Evolutionary conservation across 768 basidiomycete species (phyloP), one percentile per base, ranked within the genome.

Genomic region (Suillus ampliporus): DNA sequence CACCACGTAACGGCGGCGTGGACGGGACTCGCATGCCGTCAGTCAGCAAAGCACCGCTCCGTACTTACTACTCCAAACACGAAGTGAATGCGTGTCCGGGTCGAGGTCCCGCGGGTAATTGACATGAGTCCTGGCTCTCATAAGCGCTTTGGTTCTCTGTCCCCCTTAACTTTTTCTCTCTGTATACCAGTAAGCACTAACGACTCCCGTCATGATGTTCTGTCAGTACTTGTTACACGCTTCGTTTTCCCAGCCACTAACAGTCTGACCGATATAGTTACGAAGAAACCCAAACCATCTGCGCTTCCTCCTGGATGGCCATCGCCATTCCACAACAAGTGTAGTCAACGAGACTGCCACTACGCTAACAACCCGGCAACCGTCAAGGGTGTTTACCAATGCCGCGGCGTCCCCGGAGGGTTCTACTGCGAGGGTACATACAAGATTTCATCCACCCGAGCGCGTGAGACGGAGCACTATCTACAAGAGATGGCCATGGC

Each of bases 301-400:
- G 63, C 69, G 2, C 67, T 74, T 5, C 77, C 76, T 1, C 61
- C 72, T 3, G 69, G 68, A 43, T 78, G 78, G 78, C 77, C 77
- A 21, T 78, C 78, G 10, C 69, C 69, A 10, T 77, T 68, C 59
- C 78, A 79, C 57, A 75, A 77, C 67, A 79, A 75, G 59, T 78
- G 77, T 40, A 72, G 71, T 54, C 70, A 76, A 46, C 71, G 44
- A 46, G 72, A 69, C n/a, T 78, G 77, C 57, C 69, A 64, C 46
- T 72, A 66, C 46, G 66, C 77, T 0, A 78, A 78, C 37, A 64
- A 10, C 37, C 77, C 78, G 2, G 66, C 71, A 50, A 68, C 70
- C 21, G 60, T 51, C 60, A 72, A 74, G 47, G 77, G 77, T 31
- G 65, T 65, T 46, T 74, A 79, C 46, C 73, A 57, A 19, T 78